Percentiles rank a stretch among this genome's conserved stretches.
Evolutionary conservation across 2,329 filamentous ascomycete genomes (phyloP).

Genomic region (Hysterium pulicare): DNA sequence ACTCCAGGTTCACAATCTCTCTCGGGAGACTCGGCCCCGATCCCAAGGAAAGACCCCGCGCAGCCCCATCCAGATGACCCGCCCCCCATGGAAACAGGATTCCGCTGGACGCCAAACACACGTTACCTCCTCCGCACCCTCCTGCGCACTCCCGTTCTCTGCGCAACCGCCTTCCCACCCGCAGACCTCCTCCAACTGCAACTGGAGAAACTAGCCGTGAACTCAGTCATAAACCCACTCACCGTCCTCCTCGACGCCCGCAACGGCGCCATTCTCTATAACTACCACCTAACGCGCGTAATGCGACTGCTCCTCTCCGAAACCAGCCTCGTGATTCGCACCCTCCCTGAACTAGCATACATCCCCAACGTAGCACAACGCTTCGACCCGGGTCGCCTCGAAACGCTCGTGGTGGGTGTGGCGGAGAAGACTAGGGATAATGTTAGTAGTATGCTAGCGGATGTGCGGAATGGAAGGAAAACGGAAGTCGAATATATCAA

Average conservation of each 20-base stretch:
- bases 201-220: conserved; percentile 73
- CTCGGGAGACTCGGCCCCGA: conserved; percentile 9
- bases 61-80: conserved; percentile 9
- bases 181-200: conserved; percentile 67
- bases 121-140: conserved; percentile 65
- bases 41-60: conserved; percentile 11
- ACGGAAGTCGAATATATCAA: conserved; percentile 85
- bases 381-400: conserved; percentile 60
- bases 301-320: conserved; percentile 73
- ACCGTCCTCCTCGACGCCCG: conserved; percentile 74
- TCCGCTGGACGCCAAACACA: conserved; percentile 41
- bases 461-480: conserved; percentile 56
- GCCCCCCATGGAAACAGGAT: conserved; percentile 14
- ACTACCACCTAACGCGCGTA: conserved; percentile 61
- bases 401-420: conserved; percentile 56
- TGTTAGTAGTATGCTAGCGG: conserved; percentile 65
- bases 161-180: conserved; percentile 57
- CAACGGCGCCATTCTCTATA: conserved; percentile 69
- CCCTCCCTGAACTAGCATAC: conserved; percentile 68
- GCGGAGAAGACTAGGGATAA: conserved; percentile 54
- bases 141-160: conserved; percentile 59
- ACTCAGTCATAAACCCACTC: conserved; percentile 74
- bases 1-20: background rate
- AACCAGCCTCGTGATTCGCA: conserved; percentile 66
- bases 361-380: conserved; percentile 59